These are phyloP conservation scores for Russula lepida DNA, from an alignment of 768 basidiomycete species.

Conservation along the genomic window DNA sequence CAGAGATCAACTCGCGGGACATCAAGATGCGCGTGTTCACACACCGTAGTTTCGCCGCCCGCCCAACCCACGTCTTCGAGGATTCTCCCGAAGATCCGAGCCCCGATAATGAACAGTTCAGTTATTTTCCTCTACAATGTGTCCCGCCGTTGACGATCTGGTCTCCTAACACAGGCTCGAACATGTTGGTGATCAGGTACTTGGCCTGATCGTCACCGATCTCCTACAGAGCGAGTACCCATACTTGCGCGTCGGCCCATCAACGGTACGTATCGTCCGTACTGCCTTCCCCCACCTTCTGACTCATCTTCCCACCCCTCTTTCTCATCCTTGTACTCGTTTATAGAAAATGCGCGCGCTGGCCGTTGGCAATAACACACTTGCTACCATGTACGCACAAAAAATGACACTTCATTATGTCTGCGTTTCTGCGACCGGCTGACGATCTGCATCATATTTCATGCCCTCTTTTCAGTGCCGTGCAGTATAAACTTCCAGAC, in stretches of 20 bases:
- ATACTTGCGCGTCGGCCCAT: slow-evolving; percentile 64
- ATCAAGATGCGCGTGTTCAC: slow-evolving; percentile 59
- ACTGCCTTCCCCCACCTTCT: background rate
- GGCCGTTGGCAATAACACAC: slow-evolving; percentile 64
- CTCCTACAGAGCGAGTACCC: slow-evolving; percentile 56
- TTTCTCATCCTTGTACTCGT: background rate
- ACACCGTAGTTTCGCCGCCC: slow-evolving; percentile 60
- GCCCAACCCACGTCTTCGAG: slow-evolving; percentile 70
- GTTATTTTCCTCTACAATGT: slow-evolving; percentile 7
- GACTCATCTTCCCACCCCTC: background rate
- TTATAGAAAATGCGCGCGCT: slow-evolving; percentile 71
- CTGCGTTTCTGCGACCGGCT: background rate
- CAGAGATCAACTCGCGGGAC: slow-evolving; percentile 39
- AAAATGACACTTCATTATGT: background rate
- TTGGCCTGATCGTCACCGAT: slow-evolving; percentile 56
- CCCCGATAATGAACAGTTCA: slow-evolving; percentile 79
- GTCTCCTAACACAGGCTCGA: slow-evolving; percentile 44
- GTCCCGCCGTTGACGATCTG: background rate
- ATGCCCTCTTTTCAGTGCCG: slow-evolving; percentile 37
- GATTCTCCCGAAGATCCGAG: slow-evolving; percentile 62
- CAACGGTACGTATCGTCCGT: slow-evolving; percentile 40
- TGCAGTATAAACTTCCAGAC: slow-evolving; percentile 56
- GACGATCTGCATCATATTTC: background rate
- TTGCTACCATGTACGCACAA: slow-evolving; percentile 56
- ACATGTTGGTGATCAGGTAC: slow-evolving; percentile 68